phyloP scores from a whole-genome alignment of 345 rosid genomes.

The Brassica rapa region DNA sequence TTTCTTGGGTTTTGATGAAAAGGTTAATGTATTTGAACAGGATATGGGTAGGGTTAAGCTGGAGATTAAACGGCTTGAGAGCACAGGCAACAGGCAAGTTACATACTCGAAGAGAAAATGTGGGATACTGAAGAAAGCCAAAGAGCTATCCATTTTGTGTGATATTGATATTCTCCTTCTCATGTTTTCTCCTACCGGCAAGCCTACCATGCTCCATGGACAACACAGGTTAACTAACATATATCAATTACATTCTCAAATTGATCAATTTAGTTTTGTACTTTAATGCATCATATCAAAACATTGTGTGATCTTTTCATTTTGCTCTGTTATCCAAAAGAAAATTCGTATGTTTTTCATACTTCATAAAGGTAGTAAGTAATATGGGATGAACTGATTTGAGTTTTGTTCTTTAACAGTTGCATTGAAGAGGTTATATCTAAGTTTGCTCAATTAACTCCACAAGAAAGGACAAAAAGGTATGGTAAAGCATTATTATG shows the following conservation, averaged over 20 bases:
- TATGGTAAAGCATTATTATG: conserved; percentile 40
- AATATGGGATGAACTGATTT: no score
- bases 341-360: no score
- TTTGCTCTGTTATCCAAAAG: no score
- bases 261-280: no score
- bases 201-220: not conserved
- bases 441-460: conserved; percentile 70
- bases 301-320: no score
- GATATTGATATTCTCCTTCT: not conserved
- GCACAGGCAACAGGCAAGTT: not conserved
- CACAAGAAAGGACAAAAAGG: conserved; percentile 93
- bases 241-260: no score
- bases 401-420: conserved; percentile 37
- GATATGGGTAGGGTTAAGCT: not conserved
- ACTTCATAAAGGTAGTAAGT: no score
- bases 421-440: conserved; percentile 73
- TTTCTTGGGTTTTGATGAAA: not conserved
- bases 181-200: not conserved
- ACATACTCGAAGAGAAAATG: not conserved
- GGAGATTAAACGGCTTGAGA: not conserved
- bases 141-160: not conserved
- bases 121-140: not conserved
- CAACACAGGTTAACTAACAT: not conserved
- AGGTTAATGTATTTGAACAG: not conserved
- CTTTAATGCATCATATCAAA: no score